phyloP scores from a whole-genome alignment of 2,329 filamentous ascomycete species.

The Septoria linicola region DNA sequence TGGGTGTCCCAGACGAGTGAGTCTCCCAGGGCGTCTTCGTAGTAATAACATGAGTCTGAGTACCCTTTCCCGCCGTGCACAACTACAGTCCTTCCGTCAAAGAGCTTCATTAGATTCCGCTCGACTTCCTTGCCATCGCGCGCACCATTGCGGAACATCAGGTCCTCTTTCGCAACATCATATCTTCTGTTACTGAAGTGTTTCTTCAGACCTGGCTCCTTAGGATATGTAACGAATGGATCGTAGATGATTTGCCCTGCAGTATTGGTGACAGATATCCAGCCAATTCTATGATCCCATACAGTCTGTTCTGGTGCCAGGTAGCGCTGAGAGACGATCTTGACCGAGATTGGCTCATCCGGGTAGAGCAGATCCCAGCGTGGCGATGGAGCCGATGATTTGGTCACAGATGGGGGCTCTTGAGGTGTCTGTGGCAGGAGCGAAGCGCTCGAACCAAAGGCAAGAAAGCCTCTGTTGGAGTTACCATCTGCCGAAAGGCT shows the following conservation, averaged over 20 bases:
- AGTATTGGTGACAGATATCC: slow-evolving; percentile 13
- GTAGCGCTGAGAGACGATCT: slow-evolving; percentile 15
- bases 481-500: neutral
- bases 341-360: slow-evolving; percentile 9
- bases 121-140: slow-evolving; percentile 13
- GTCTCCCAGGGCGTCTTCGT: slow-evolving; percentile 4
- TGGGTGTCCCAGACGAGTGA: slow-evolving; percentile 9
- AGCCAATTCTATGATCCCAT: slow-evolving; percentile 9
- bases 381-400: slow-evolving; percentile 4
- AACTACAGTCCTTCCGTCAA: slow-evolving; percentile 10
- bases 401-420: neutral
- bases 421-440: slow-evolving; percentile 1
- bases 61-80: slow-evolving; percentile 8
- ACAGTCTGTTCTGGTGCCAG: neutral
- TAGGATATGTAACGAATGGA: slow-evolving; percentile 11
- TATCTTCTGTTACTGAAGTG: slow-evolving; percentile 9
- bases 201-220: slow-evolving; percentile 10
- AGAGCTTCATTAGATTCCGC: slow-evolving; percentile 1
- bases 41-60: slow-evolving; percentile 4
- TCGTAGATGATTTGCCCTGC: slow-evolving; percentile 13
- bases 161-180: slow-evolving; percentile 6
- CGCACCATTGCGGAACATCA: slow-evolving; percentile 8
- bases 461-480: neutral
- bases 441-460: slow-evolving; percentile 6
- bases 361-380: slow-evolving; percentile 11